Conservation (phyloP, 352 stramenopile species). For the Phytophthora hibernalis region DNA sequence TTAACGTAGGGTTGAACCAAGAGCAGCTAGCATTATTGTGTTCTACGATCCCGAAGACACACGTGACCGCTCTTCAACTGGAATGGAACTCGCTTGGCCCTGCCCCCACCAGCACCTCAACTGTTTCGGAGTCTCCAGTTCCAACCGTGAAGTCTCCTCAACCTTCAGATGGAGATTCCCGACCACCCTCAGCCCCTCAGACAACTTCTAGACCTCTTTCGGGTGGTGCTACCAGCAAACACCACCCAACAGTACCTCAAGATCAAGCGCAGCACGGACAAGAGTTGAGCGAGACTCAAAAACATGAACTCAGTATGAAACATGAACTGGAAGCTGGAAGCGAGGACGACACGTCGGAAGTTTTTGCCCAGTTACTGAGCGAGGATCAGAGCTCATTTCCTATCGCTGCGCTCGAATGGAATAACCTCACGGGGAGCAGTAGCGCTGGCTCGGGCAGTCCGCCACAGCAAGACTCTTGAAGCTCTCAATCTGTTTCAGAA, state of each 20-base stretch:
- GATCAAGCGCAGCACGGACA: conserved; percentile 10
- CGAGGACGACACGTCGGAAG: conserved; percentile 14
- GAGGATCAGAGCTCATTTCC: conserved; percentile 48
- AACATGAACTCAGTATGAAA: conserved; percentile 25
- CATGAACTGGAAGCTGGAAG: conserved; percentile 14
- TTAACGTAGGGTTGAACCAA: conserved; percentile 62
- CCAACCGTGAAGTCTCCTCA: neutral
- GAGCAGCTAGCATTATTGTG: conserved; percentile 64
- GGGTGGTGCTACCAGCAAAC: conserved; percentile 16
- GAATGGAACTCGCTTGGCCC: conserved; percentile 63
- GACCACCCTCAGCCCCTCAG: conserved; percentile 10
- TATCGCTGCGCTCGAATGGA: conserved; percentile 74
- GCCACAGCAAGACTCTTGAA: conserved; percentile 57
- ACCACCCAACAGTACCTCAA: neutral
- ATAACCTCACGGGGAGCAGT: conserved; percentile 47
- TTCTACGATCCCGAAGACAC: conserved; percentile 54
- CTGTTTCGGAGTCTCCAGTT: neutral
- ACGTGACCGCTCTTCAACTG: conserved; percentile 62
- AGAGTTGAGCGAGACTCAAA: conserved; percentile 19
- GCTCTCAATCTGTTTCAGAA: conserved; percentile 82
- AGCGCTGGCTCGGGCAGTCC: conserved; percentile 50
- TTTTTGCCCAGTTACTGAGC: conserved; percentile 54
- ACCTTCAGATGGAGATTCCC: conserved; percentile 6
- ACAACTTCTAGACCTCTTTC: conserved; percentile 19
- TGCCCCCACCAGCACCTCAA: neutral